Conservation (phyloP, 1,139 yeast genomes). For the Arxiozyma slooffiae region DNA sequence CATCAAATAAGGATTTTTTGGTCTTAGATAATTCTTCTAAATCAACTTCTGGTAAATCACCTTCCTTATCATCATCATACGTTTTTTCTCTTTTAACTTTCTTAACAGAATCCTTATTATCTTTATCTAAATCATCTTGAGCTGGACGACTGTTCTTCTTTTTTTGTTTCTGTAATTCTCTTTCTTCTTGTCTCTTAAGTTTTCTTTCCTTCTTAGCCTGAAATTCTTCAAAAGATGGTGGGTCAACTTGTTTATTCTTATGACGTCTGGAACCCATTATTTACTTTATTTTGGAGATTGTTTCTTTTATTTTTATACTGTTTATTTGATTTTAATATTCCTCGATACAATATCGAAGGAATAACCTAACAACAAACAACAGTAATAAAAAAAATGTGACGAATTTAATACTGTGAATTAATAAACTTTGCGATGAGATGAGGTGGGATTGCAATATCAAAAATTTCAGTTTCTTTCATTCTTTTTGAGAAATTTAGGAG, state of each 20-base stretch:
- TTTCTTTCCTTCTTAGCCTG: slow-evolving; percentile 48
- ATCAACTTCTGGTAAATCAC: slow-evolving; percentile 52
- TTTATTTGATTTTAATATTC: too few relatives aligned
- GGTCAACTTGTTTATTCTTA: slow-evolving; percentile 81
- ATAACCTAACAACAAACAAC: neutral
- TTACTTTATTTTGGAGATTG: neutral
- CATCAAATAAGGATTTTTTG: slow-evolving; percentile 70
- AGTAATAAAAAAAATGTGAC: neutral
- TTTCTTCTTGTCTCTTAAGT: slow-evolving; percentile 26
- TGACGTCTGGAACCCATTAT: slow-evolving; percentile 83
- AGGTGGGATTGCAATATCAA: slow-evolving; percentile 8
- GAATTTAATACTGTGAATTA: neutral
- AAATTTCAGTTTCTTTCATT: slow-evolving; percentile 6
- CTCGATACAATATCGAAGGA: neutral
- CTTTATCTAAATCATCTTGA: slow-evolving; percentile 16
- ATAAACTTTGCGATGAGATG: slow-evolving; percentile 20
- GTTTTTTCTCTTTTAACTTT: slow-evolving; percentile 26
- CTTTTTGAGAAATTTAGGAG: neutral
- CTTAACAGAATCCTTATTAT: slow-evolving; percentile 22
- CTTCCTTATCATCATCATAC: slow-evolving; percentile 37
- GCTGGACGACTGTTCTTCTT: slow-evolving; percentile 25
- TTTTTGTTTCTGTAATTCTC: slow-evolving; percentile 18
- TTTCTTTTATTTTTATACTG: neutral
- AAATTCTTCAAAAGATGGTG: slow-evolving; percentile 79
- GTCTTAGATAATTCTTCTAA: slow-evolving; percentile 53